Percentiles rank a stretch among this genome's conserved stretches.
Evolutionary conservation across 2,329 filamentous ascomycete genomes (phyloP).

Genomic region (Colletotrichum musicola): DNA sequence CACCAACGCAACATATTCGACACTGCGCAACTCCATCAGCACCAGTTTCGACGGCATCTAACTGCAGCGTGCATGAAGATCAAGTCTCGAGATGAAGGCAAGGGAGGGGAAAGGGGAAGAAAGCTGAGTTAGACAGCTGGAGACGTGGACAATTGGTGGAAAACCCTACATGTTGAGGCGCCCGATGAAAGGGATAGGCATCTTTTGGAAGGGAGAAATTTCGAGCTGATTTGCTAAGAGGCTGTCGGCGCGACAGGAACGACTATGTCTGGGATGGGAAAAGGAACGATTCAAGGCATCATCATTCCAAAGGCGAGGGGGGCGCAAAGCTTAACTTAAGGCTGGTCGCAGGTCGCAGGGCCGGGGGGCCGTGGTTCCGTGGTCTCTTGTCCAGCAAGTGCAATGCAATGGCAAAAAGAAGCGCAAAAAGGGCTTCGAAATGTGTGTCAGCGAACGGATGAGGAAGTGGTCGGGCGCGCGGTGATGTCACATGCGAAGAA

Average conservation of each 20-base stretch:
- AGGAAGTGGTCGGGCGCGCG: slow-evolving; percentile 30
- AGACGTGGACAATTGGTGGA: slow-evolving; percentile 6
- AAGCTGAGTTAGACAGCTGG: background rate
- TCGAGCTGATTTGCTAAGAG: slow-evolving; percentile 20
- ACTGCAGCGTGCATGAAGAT: slow-evolving; percentile 29
- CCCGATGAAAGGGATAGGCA: slow-evolving; percentile 67
- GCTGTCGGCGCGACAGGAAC: slow-evolving; percentile 32
- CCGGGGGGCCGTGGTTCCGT: background rate
- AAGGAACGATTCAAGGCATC: slow-evolving; percentile 31
- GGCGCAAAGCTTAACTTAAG: slow-evolving; percentile 32
- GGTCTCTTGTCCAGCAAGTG: slow-evolving; percentile 1
- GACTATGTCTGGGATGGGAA: slow-evolving; percentile 31
- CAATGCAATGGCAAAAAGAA: background rate
- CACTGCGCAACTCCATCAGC: slow-evolving; percentile 58
- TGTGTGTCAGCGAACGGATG: slow-evolving; percentile 32
- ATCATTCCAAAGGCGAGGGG: slow-evolving; percentile 18
- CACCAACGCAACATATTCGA: slow-evolving; percentile 89
- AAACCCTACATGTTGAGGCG: slow-evolving; percentile 63
- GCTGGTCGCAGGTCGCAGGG: background rate
- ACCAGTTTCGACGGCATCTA: slow-evolving; percentile 27
- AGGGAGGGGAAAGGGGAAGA: slow-evolving; percentile 9
- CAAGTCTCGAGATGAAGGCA: slow-evolving; percentile 31
- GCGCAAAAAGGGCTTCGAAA: slow-evolving; percentile 1
- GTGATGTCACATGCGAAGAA: slow-evolving; percentile 39
- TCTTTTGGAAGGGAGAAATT: slow-evolving; percentile 45